phyloP scores from a whole-genome alignment of 306 rosid species.

The Quercus engelmannii region DNA sequence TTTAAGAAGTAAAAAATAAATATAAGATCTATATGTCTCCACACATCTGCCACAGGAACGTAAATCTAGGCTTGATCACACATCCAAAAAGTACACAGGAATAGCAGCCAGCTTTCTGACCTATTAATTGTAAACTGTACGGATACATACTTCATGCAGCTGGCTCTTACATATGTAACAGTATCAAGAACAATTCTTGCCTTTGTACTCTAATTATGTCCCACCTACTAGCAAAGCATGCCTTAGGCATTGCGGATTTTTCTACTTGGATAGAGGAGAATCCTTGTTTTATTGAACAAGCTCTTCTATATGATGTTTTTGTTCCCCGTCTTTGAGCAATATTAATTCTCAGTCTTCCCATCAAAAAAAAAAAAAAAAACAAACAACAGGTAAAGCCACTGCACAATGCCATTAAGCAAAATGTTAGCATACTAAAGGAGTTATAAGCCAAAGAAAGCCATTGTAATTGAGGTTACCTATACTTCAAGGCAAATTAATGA shows the following conservation, averaged over 20 bases:
- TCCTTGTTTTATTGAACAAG: too few relatives aligned
- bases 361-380: too few relatives aligned
- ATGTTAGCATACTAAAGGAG: neutral
- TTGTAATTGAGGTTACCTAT: conserved; percentile 20
- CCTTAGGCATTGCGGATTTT: too few relatives aligned
- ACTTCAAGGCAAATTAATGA: conserved; percentile 10
- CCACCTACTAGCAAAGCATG: too few relatives aligned
- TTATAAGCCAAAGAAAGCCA: conserved; percentile 5
- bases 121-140: neutral
- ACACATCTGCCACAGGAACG: neutral
- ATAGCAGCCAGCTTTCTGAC: conserved; percentile 17
- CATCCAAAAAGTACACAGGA: neutral
- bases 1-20: neutral
- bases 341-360: too few relatives aligned
- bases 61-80: neutral
- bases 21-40: neutral
- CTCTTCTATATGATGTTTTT: too few relatives aligned
- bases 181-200: neutral
- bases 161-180: neutral
- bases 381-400: conserved; percentile 11
- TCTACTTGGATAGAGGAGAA: too few relatives aligned
- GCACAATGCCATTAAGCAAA: conserved; percentile 5
- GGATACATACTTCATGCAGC: neutral
- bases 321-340: too few relatives aligned
- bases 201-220: conserved; percentile 1